Percentiles rank a stretch among this genome's conserved stretches.
These are phyloP conservation scores for Fusarium multiceps DNA, from an alignment of 2,329 filamentous ascomycete species.

Conservation along the genomic window DNA sequence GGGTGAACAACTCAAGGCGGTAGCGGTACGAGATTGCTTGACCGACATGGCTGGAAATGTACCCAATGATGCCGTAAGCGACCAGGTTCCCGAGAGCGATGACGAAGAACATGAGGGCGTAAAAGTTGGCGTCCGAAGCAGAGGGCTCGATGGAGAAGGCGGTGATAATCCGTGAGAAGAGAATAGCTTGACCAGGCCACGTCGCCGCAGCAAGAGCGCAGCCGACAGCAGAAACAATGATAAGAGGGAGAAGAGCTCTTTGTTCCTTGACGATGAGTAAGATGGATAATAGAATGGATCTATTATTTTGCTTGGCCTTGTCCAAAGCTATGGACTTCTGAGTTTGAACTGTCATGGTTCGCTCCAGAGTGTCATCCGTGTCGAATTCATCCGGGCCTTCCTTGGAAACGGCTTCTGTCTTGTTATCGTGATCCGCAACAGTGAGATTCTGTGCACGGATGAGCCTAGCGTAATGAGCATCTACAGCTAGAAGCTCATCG, in stretches of 20 bases:
- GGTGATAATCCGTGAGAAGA: conserved; percentile 47
- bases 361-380: not conserved
- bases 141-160: conserved; percentile 39
- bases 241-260: conserved; percentile 9
- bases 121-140: conserved; percentile 51
- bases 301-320: not conserved
- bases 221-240: not conserved
- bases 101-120: conserved; percentile 47
- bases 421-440: not conserved
- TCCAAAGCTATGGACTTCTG: conserved; percentile 1
- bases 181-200: conserved; percentile 49
- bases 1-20: conserved; percentile 46
- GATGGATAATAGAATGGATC: conserved; percentile 21
- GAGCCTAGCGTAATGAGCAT: conserved; percentile 34
- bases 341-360: conserved; percentile 10
- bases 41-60: conserved; percentile 28
- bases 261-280: conserved; percentile 32
- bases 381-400: not conserved
- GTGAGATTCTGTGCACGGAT: conserved; percentile 37
- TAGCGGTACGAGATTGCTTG: conserved; percentile 41
- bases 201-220: conserved; percentile 42
- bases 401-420: not conserved
- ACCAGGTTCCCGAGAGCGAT: conserved; percentile 40
- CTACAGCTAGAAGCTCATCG: conserved; percentile 20
- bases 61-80: conserved; percentile 38